Base-by-base conservation (phyloP, 108 stramenopile genomes). In the Chaetoceros tenuissimus region DNA sequence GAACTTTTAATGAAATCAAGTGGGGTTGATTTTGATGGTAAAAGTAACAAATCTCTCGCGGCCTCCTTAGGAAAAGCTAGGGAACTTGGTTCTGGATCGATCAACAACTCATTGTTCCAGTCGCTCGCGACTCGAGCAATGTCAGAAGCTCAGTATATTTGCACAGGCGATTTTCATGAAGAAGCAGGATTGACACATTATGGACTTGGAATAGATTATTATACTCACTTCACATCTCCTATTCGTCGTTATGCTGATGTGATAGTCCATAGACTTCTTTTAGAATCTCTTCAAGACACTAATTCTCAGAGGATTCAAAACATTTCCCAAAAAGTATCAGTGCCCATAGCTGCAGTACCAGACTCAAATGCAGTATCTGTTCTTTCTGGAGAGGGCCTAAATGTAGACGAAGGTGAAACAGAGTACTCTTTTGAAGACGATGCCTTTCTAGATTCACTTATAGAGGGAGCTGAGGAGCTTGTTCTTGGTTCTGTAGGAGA, bases 201-300 rank as follows among this genome's bases (percentile, higher is more conserved):
- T 57, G 90, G 90, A 3, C 71, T 92, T 17, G 90, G 90, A 8
- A 59, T 92, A 16, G 66, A 70, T 22, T 63, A 71, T 30, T 93
- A 93, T 71, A 93, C 91, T 2, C 91, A 93, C 67, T 93, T 93
- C 62, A 93, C 91, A 21, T 81, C 79, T 24, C 91, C 91, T 7
- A 93, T 93, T 55, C 64, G 91, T 27, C 66, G 85, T 20, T 90
- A 90, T 31, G 68, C 60, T 24, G 68, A 66, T 46, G 62, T 71
- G 3, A 64, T 84, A 44, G 87, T 84, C 24, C 82, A 83, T 52
- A 66, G 71, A 2, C 75, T 78, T 50, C 77, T 82, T 10, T 57
- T 87, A 16, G 65, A 58, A 7, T 31, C 60, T 1, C 56, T 64
- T 18, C 24, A 28, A 5, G 1, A 23, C 22, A 43, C 31, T 17